Evolutionary conservation across 352 stramenopile genomes (phyloP), one percentile per base, ranked within the genome.

Genomic region (Phytopythium cucurbitacearum): DNA sequence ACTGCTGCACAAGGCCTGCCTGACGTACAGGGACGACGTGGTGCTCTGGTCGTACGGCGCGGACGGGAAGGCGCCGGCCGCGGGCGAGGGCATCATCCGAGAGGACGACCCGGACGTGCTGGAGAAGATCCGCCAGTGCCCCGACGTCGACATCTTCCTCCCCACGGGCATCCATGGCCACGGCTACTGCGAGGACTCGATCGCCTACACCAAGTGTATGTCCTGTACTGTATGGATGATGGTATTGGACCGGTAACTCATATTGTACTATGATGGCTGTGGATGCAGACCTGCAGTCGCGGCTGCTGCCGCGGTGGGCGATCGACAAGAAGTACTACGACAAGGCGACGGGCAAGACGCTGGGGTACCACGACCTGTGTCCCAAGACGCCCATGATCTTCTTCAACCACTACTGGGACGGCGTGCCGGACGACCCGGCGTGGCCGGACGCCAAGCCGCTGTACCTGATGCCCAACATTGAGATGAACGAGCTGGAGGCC

Each of bases 171-270:
- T 87, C 12, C 71, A 76, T 11, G 63, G 56, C 15, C 67, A 81
- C 40, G 76, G 79, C 35, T 90, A 90, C 62, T 90, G 79, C 60
- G 79, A 90, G 43, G 79, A 90, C 47, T 68, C 66, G 5, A 64
- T 73, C 28, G 79, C 68, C 5, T 90, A 88, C 51, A 65, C 76
- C 5, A 85, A 87, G 40, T 85, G 73, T 87, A 43, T 35, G 56
- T 59, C 5, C 50, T 15, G 39, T 7, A 65, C 32, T 16, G 21
- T 50, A 21, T 62, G 40, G 0, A 47, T 53, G 12, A 68, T 40
- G 9, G 59, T 39, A 21, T 38, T 16, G 4, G 10, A n/a, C 0
- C n/a, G 2, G 36, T 6, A 67, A 43, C 9, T 57, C 65, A 5
- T 68, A 9, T 12, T 59, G 16, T 12, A 58, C 55, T 3, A 13